Conservation (phyloP, 108 stramenopile species). For the Licmophora abbreviata region DNA sequence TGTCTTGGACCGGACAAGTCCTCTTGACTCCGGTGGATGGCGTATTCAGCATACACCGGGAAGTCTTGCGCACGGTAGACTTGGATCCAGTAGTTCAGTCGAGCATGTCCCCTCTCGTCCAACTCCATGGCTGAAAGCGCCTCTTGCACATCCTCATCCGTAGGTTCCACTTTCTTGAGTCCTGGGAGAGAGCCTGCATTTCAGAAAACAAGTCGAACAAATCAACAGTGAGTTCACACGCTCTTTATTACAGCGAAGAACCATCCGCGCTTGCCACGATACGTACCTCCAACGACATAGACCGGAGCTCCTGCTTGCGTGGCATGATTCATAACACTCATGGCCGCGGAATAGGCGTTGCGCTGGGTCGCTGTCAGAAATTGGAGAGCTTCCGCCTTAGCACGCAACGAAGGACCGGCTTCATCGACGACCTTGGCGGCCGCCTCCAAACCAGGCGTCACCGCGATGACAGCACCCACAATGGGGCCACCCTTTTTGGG, state of each 20-base stretch:
- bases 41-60: constrained; percentile 79
- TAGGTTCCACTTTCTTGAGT: constrained; percentile 41
- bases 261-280: too few species aligned
- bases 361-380: constrained; percentile 58
- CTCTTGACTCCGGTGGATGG: constrained; percentile 66
- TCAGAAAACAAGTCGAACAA: neutral
- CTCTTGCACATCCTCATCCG: constrained; percentile 52
- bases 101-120: constrained; percentile 49
- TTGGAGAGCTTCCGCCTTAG: constrained; percentile 73
- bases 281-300: constrained; percentile 56
- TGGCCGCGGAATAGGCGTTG: constrained; percentile 55
- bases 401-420: constrained; percentile 49
- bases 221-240: neutral
- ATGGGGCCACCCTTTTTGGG: constrained; percentile 57
- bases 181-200: constrained; percentile 49
- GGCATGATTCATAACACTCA: constrained; percentile 49
- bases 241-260: neutral
- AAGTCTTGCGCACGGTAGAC: constrained; percentile 77
- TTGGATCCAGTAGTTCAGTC: constrained; percentile 75
- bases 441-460: constrained; percentile 57
- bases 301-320: constrained; percentile 57
- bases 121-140: constrained; percentile 74
- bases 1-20: constrained; percentile 63
- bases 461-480: constrained; percentile 64
- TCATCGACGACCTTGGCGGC: constrained; percentile 52